Conservation (phyloP, 2,329 filamentous ascomycete genomes). For the Colletotrichum magnum region DNA sequence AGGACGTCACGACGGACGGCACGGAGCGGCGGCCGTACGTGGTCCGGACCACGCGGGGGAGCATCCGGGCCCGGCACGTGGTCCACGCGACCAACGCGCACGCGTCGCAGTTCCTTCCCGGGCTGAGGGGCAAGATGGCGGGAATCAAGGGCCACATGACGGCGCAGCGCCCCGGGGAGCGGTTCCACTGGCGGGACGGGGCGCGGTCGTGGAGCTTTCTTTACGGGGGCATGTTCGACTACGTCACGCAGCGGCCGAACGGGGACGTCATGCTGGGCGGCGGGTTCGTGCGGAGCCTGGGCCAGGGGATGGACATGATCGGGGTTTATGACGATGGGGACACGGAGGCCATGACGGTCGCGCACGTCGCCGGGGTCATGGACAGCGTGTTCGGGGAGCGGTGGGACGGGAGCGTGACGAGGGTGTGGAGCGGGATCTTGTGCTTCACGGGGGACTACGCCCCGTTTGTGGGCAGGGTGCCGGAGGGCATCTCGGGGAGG, state of each 20-base stretch:
- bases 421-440: slow-evolving; percentile 65
- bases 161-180: slow-evolving; percentile 56
- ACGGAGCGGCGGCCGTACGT: slow-evolving; percentile 51
- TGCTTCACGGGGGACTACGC: slow-evolving; percentile 62
- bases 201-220: slow-evolving; percentile 65
- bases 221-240: slow-evolving; percentile 62
- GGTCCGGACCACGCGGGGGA: slow-evolving; percentile 61
- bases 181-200: slow-evolving; percentile 50
- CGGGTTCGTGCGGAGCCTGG: slow-evolving; percentile 59
- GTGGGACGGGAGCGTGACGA: slow-evolving; percentile 55
- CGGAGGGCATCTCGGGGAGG: slow-evolving; percentile 42
- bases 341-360: slow-evolving; percentile 55
- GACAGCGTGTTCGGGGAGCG: slow-evolving; percentile 56
- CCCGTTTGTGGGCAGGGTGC: slow-evolving; percentile 65
- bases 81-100: slow-evolving; percentile 72
- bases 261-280: slow-evolving; percentile 70
- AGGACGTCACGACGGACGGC: slow-evolving; percentile 43
- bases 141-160: slow-evolving; percentile 65
- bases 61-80: slow-evolving; percentile 62
- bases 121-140: slow-evolving; percentile 60
- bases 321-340: slow-evolving; percentile 62
- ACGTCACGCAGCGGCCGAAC: slow-evolving; percentile 63
- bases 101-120: slow-evolving; percentile 65
- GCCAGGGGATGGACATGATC: slow-evolving; percentile 60
- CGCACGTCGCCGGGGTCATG: slow-evolving; percentile 59